These are phyloP conservation scores for Xylariaceae sp. DNA, from an alignment of 2,329 filamentous ascomycete species.

Conservation along the genomic window DNA sequence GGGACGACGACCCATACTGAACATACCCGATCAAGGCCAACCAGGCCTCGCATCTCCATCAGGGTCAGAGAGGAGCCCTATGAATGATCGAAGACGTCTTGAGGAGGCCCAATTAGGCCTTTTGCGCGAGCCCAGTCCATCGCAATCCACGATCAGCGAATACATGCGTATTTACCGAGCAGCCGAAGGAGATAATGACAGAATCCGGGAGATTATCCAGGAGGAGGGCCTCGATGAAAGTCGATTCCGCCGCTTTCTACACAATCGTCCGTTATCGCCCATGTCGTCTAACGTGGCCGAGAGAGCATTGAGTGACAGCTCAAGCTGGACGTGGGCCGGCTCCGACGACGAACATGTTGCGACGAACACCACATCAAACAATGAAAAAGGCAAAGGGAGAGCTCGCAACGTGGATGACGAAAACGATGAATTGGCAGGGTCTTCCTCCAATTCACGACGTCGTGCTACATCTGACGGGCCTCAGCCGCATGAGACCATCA, in stretches of 20 bases:
- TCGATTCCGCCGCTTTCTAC: slow-evolving; percentile 39
- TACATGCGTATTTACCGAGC: slow-evolving; percentile 54
- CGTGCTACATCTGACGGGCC: slow-evolving; percentile 56
- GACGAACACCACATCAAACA: not conserved
- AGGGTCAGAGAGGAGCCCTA: slow-evolving; percentile 13
- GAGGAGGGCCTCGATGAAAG: slow-evolving; percentile 52
- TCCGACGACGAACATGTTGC: slow-evolving; percentile 23
- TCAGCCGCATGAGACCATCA: slow-evolving; percentile 38
- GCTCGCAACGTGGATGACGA: slow-evolving; percentile 1
- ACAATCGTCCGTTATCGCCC: slow-evolving; percentile 13
- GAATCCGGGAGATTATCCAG: slow-evolving; percentile 56
- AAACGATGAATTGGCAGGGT: slow-evolving; percentile 2
- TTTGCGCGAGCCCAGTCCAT: slow-evolving; percentile 22
- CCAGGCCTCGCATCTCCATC: slow-evolving; percentile 14
- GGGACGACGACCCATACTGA: slow-evolving; percentile 24
- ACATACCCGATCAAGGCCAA: slow-evolving; percentile 17
- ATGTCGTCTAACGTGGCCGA: slow-evolving; percentile 20
- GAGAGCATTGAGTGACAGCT: slow-evolving; percentile 24
- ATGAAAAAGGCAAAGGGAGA: slow-evolving; percentile 25
- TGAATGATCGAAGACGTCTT: slow-evolving; percentile 6
- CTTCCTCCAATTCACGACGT: slow-evolving; percentile 34
- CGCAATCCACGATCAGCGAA: slow-evolving; percentile 32
- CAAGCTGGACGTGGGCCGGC: slow-evolving; percentile 30
- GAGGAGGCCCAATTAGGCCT: slow-evolving; percentile 13
- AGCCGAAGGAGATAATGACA: slow-evolving; percentile 54